Evolutionary conservation across 2,329 filamentous ascomycete species (phyloP).

Genomic region (Septoria linicola): DNA sequence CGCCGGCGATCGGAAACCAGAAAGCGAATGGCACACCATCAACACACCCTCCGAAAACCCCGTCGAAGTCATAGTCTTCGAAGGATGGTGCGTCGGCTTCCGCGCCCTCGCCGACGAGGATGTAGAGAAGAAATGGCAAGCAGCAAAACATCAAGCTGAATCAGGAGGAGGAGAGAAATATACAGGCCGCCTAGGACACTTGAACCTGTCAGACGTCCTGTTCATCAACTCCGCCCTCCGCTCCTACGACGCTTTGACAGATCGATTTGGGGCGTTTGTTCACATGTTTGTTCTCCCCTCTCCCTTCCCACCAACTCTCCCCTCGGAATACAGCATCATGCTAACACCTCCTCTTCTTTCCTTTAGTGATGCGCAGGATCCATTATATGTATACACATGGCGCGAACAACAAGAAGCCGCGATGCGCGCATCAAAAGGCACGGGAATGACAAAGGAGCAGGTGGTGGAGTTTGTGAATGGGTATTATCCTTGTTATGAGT

Average conservation of each 20-base stretch:
- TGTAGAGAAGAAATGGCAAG: constrained; percentile 55
- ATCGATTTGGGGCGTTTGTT: constrained; percentile 62
- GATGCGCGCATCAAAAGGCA: constrained; percentile 64
- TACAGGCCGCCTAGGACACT: constrained; percentile 53
- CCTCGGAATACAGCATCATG: too few species aligned
- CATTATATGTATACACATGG: constrained; percentile 79
- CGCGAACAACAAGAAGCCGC: constrained; percentile 74
- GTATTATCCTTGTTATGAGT: constrained; percentile 56
- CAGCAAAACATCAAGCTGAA: constrained; percentile 52
- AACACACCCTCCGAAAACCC: constrained; percentile 50
- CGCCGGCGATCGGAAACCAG: constrained; percentile 70
- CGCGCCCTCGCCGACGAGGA: constrained; percentile 59
- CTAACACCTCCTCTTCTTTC: neutral
- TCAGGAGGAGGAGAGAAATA: constrained; percentile 45
- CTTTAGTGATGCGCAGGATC: constrained; percentile 65
- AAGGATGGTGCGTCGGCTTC: constrained; percentile 92
- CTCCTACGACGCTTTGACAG: constrained; percentile 59
- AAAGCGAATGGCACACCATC: constrained; percentile 60
- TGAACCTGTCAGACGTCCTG: constrained; percentile 56
- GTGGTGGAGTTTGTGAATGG: constrained; percentile 73
- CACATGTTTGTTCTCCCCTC: constrained; percentile 58
- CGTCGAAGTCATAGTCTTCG: constrained; percentile 70
- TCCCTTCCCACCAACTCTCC: too few species aligned
- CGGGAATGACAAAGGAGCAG: constrained; percentile 79
- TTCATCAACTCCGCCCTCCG: constrained; percentile 60